phyloP scores from a whole-genome alignment of 2,329 filamentous ascomycete genomes.

The Phaeomoniella chlamydospora region DNA sequence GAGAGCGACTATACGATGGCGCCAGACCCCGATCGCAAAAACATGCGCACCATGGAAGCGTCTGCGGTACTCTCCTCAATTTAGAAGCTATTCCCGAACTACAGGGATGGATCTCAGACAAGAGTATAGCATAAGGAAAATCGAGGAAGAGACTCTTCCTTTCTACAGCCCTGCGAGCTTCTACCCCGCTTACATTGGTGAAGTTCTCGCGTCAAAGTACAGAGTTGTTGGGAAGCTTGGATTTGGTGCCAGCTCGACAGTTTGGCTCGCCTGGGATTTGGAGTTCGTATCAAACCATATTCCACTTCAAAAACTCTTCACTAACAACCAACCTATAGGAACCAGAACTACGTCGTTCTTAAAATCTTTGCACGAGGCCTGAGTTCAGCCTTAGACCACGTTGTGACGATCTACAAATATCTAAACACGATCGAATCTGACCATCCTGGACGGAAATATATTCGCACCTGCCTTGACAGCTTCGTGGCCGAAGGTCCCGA shows the following conservation, averaged over 20 bases:
- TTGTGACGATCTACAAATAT: conserved; percentile 15
- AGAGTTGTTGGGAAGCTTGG: conserved; percentile 21
- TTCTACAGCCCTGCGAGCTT: conserved; percentile 10
- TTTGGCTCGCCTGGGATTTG: conserved; percentile 22
- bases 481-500: conserved; percentile 18
- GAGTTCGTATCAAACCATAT: conserved; percentile 12
- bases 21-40: no score
- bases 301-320: conserved; percentile 1
- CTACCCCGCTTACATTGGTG: conserved; percentile 11
- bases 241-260: conserved; percentile 20
- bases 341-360: conserved; percentile 15
- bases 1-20: no score
- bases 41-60: no score
- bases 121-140: no score
- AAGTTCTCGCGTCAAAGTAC: conserved; percentile 13
- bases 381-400: conserved; percentile 15
- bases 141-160: conserved; percentile 9
- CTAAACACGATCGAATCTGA: conserved; percentile 11
- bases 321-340: no score
- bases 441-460: conserved; percentile 15
- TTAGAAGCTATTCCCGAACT: no score
- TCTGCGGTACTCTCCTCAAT: no score
- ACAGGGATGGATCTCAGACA: no score
- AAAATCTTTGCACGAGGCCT: conserved; percentile 16
- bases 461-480: conserved; percentile 18